Evolutionary conservation across 2,329 filamentous ascomycete genomes (phyloP).

Genomic region (Dothideomycetes sp.): DNA sequence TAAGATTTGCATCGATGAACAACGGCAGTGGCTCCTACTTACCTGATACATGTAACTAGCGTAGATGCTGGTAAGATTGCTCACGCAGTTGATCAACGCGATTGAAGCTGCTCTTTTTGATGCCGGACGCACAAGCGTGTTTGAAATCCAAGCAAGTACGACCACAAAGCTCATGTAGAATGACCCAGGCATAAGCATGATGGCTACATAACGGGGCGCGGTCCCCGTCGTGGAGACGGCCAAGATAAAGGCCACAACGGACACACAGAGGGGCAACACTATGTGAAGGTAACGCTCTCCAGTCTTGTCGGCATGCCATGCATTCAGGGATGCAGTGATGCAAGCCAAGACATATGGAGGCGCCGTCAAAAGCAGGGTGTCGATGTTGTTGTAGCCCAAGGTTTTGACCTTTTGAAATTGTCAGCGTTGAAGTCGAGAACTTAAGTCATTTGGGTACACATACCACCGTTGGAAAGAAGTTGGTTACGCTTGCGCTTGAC

Average conservation of each 20-base stretch:
- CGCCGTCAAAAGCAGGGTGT: constrained; percentile 21
- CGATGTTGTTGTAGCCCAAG: constrained; percentile 22
- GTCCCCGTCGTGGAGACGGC: constrained; percentile 16
- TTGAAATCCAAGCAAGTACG: constrained; percentile 43
- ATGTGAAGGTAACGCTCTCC: constrained; percentile 31
- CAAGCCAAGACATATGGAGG: constrained; percentile 25
- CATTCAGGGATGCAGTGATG: constrained; percentile 22
- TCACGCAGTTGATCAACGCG: constrained; percentile 45
- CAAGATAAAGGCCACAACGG: constrained; percentile 20
- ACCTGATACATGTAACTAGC: constrained; percentile 41
- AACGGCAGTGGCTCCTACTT: no score
- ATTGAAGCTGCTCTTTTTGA: constrained; percentile 45
- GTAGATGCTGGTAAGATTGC: constrained; percentile 43
- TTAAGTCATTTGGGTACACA: neutral
- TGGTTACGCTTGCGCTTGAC: constrained; percentile 20
- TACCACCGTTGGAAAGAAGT: constrained; percentile 21
- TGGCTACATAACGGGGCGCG: constrained; percentile 22
- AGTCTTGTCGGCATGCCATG: constrained; percentile 27
- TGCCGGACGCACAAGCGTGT: constrained; percentile 39
- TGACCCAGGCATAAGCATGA: constrained; percentile 26
- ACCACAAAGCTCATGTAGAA: constrained; percentile 54
- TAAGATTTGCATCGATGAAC: no score
- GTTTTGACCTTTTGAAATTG: constrained; percentile 15
- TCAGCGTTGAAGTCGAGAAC: constrained; percentile 7
- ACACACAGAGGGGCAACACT: constrained; percentile 18